Evolutionary conservation across 129 eudicot genomes (phyloP), one percentile per base, ranked within the genome.

Genomic region (Centella asiatica): DNA sequence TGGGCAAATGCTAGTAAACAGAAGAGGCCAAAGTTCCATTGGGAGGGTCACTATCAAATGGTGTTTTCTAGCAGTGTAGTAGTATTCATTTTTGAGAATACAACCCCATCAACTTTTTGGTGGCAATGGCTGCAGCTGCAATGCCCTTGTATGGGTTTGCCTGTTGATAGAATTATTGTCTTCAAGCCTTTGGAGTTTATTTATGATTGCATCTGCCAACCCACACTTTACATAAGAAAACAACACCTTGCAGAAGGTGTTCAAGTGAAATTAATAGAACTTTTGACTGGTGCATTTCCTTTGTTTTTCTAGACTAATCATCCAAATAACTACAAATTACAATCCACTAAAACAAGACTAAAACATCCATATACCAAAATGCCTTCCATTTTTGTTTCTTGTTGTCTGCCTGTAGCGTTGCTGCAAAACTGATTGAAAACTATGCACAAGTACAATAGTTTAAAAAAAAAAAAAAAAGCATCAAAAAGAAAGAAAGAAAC

Each of bases 391-490:
- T 29, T 29, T 10, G 13, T 55, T 36, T n/a, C 59, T 55, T 55
- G 39, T 31, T 7, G 61, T 32, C 61, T 29, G 61, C 15, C 13
- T 40, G 14, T 14, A 56, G 11, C 42, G 31, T 29, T 31, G 61
- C 60, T 54, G 61, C 62, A 57, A 37, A 57, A 31, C 32, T 57
- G 62, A 57, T 39, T 39, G 32, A 27, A 37, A 57, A 57, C 32
- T 15, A 56, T 56, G 31, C 42, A 29, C 39, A 6, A 27, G 8
- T 13, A 18, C 19, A 53, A 27, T 13, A 25, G 27, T 26, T 13
- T 3, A 53, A 13, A 25, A 7, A 50, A 15, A 7, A 4, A 20
- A 55, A 34, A 37, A 8, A 1, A 40, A 12, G 17, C 17, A 42
- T 42, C 1, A 10, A 1, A 10, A 42, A 42, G 12, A 42, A 10